Percentiles rank a stretch among this genome's conserved stretches.
phyloP scores from a whole-genome alignment of 345 rosid genomes.

The Durio zibethinus region DNA sequence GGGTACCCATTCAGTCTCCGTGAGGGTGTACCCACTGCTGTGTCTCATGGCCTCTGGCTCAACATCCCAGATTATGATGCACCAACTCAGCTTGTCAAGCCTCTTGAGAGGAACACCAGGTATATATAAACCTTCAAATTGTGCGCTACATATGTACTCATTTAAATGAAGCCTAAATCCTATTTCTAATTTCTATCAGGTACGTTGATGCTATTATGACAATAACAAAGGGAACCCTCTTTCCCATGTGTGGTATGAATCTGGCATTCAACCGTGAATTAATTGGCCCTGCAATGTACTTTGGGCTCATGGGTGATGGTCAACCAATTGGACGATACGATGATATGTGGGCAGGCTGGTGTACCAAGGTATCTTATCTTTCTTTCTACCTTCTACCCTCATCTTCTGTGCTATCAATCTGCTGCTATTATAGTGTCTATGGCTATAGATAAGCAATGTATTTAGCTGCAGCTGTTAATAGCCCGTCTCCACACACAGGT shows the following conservation, averaged over 20 bases:
- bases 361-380: slow-evolving; percentile 46
- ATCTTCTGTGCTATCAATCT: neutral
- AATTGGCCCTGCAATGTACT: slow-evolving; percentile 88
- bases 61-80: slow-evolving; percentile 96
- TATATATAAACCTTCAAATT: slow-evolving; percentile 11
- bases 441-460: neutral
- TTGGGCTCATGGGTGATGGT: slow-evolving; percentile 89
- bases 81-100: slow-evolving; percentile 92
- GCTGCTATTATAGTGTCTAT: neutral
- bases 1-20: slow-evolving; percentile 96
- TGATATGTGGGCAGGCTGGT: slow-evolving; percentile 98
- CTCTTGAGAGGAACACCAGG: slow-evolving; percentile 85
- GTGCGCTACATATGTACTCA: neutral
- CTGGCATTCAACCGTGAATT: slow-evolving; percentile 72
- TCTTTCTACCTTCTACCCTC: neutral
- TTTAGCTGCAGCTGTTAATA: neutral
- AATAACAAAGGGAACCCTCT: slow-evolving; percentile 76
- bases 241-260: slow-evolving; percentile 95
- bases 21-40: slow-evolving; percentile 81
- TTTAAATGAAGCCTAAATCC: neutral
- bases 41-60: slow-evolving; percentile 93
- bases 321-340: slow-evolving; percentile 87
- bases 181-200: slow-evolving; percentile 33
- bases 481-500: slow-evolving; percentile 34
- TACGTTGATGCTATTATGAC: slow-evolving; percentile 87